Percentiles rank a stretch among this genome's conserved stretches.
These are phyloP conservation scores for Lathyrus tuberosus DNA, from an alignment of 306 rosid species.

Conservation along the genomic window DNA sequence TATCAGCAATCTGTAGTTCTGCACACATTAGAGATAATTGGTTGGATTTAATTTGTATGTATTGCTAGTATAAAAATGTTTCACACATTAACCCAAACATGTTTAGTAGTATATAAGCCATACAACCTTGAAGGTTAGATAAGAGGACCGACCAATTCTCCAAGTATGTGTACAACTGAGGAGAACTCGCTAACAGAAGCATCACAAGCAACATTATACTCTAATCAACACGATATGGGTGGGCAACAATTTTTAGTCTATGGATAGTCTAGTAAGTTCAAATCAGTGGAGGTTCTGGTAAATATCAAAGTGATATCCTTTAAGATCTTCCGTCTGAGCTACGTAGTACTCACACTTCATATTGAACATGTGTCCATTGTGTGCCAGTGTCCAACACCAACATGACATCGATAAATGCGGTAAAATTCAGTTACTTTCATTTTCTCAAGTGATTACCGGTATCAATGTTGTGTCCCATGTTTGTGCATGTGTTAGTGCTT, in stretches of 20 bases:
- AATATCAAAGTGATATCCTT: background rate
- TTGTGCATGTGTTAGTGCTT: background rate
- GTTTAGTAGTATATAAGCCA: background rate
- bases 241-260: background rate
- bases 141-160: background rate
- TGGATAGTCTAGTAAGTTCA: background rate
- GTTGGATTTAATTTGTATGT: background rate
- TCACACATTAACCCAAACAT: background rate
- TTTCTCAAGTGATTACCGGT: background rate
- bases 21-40: background rate
- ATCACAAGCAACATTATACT: background rate
- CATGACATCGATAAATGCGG: background rate
- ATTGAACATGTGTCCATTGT: background rate
- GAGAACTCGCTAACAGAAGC: background rate
- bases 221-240: background rate
- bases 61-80: background rate
- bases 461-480: background rate
- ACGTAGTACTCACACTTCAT: background rate
- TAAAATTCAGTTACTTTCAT: background rate
- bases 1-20: background rate
- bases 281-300: background rate
- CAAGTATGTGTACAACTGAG: background rate
- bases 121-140: background rate
- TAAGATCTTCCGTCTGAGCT: background rate
- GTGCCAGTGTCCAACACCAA: background rate